Base-by-base conservation (phyloP, 371 early-diverging fungal species). In the Phascolomyces articulosus region DNA sequence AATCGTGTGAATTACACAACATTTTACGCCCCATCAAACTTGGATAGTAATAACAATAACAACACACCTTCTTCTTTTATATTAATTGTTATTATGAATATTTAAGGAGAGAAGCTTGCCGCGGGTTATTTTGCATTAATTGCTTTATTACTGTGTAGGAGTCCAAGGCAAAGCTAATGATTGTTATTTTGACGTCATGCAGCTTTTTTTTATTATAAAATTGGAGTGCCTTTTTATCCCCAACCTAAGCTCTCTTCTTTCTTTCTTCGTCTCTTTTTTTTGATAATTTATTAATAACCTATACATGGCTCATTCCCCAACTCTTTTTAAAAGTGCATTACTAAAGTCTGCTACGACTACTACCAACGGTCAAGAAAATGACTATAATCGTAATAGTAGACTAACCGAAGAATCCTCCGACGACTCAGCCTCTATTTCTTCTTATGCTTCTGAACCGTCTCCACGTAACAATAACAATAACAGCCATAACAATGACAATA, bases 271-370 rank as follows among this genome's bases (percentile, higher is more conserved):
- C 34, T 34, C 31, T 34, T 34, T 2, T 34, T 34, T 34, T 34
- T 34, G 34, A 9, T 34, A 9, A 34, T 9, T 34, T 11, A 11
- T 9, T 34, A 8, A 8, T n/a, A 44, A 16, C 23, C 26, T 34
- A 13, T 20, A 40, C 21, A 61, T 61, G 61, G 49, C 61, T 24
- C 53, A 53, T 61, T 61, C 61, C 16, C 61, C 61, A 51, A 31
- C 61, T 13, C 61, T 61, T 29, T 49, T 61, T 10, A 61, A 61
- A 31, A 51, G 48, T 27, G 61, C 61, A 51, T 23, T 61, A 49
- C 61, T 61, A 10, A 28, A 61, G 31, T 18, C 61, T 47, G 51
- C 61, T 20, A 23, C 29, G 9, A 26, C 26, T 2, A 2, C 48
- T 9, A 15, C 23, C 16, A 31, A n/a, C 47, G 49, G 29, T 10